Percentiles rank a stretch among this genome's conserved stretches.
phyloP scores from a whole-genome alignment of 352 stramenopile species.

The Pythium diclinum region DNA sequence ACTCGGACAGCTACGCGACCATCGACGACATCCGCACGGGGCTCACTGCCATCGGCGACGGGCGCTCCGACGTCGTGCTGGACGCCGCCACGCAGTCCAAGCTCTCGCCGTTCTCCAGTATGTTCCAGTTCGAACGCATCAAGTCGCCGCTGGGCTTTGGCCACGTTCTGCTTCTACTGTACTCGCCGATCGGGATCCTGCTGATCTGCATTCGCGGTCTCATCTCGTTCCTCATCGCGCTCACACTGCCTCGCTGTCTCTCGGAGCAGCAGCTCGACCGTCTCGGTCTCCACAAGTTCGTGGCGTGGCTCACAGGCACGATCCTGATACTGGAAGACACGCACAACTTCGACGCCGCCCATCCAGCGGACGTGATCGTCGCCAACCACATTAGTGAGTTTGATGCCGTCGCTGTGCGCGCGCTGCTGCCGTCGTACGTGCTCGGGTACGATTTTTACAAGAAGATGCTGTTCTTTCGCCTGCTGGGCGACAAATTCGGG shows the following conservation, averaged over 20 bases:
- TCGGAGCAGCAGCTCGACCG: constrained; percentile 48
- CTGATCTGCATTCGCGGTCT: constrained; percentile 41
- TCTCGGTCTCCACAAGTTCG: constrained; percentile 36
- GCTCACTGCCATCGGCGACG: constrained; percentile 23
- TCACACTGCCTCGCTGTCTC: constrained; percentile 42
- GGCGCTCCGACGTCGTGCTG: constrained; percentile 16
- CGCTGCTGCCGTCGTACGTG: constrained; percentile 46
- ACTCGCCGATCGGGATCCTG: constrained; percentile 50
- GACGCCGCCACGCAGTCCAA: constrained; percentile 17
- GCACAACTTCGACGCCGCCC: constrained; percentile 31
- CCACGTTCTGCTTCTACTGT: constrained; percentile 54
- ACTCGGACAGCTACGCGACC: constrained; percentile 18
- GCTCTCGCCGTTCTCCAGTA: constrained; percentile 28
- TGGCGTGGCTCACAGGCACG: constrained; percentile 45
- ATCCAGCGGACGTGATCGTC: constrained; percentile 48
- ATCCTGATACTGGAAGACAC: constrained; percentile 39
- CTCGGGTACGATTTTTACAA: constrained; percentile 86
- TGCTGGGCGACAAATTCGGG: constrained; percentile 58
- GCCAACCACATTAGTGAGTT: constrained; percentile 80
- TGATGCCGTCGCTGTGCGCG: constrained; percentile 48
- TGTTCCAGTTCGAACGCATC: constrained; percentile 74
- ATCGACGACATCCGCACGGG: constrained; percentile 23
- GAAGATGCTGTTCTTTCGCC: constrained; percentile 66
- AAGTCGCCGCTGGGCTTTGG: constrained; percentile 39
- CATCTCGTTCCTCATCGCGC: constrained; percentile 39